Base-by-base conservation (phyloP, 2,329 filamentous ascomycete species). In the Niveomyces coronatus region DNA sequence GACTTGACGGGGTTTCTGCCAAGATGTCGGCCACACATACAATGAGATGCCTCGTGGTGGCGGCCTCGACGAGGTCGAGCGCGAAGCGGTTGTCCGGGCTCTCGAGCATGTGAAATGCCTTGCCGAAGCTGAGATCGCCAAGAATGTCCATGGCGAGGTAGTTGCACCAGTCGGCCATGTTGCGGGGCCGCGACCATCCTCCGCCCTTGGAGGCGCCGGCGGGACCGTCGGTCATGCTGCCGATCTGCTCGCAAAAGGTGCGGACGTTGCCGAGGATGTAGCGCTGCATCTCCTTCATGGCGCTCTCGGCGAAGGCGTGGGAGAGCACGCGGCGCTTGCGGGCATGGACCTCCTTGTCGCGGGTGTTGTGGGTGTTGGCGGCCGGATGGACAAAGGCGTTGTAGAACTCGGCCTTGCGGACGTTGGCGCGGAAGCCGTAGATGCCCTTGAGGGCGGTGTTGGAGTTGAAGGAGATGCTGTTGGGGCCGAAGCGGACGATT, bases 401-500 rank as follows among this genome's bases (percentile, higher is more conserved):
- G 62, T 85, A 85, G 61, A 85, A 85, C 47, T 78, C 70, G 28
- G 79, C 70, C 61, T 85, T 85, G 57, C 70, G 64, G 20, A 80
- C 74, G 43, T 79, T 79, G 53, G 72, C 58, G 34, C 66, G 65
- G 62, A 77, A 75, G 46, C 76, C 74, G 58, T 81, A 79, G 44
- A 82, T 79, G 14, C 76, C 70, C 54, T 76, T 75, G 41, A 85
- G 64, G 1, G 82, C 80, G 7, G 71, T 70, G 44, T 71, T 72
- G 39, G 76, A 79, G 66, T 91, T 89, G 63, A 93, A 75, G 1
- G 79, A 85, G 29, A 94, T 63, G 43, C 74, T 76, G 57, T 86
- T 85, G 31, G 85, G 85, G 0, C 82, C 82, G 47, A 82, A 84
- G 19, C 85, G 82, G n/a, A 89, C 81, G 35, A 77, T 57, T n/a